phyloP scores from a whole-genome alignment of 345 rosid species.

The Orychophragmus violaceus region DNA sequence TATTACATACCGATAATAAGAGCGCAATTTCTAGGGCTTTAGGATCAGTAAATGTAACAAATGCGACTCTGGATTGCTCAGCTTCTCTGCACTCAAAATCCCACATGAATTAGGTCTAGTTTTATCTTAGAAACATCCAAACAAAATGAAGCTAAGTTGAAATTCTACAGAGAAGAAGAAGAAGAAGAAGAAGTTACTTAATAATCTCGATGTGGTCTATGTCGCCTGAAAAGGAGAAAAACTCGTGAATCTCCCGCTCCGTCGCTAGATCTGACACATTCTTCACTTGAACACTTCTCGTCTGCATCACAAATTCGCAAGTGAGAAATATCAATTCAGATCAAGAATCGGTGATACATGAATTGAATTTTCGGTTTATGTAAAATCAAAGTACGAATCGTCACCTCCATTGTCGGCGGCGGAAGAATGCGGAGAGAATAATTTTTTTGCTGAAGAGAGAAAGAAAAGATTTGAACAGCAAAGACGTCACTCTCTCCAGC shows the following conservation, averaged over 20 bases:
- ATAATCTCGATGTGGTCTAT: slow-evolving; percentile 61
- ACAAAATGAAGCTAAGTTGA: background rate
- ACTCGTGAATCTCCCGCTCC: slow-evolving; percentile 93
- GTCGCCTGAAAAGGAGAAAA: slow-evolving; percentile 93
- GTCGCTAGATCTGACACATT: slow-evolving; percentile 88
- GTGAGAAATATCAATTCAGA: background rate
- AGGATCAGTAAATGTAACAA: slow-evolving; percentile 78
- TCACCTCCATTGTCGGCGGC: background rate
- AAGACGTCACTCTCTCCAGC: background rate
- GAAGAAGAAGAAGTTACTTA: slow-evolving; percentile 33
- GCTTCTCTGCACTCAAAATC: slow-evolving; percentile 52
- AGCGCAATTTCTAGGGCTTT: slow-evolving; percentile 65
- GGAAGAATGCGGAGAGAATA: background rate
- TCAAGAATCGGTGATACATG: background rate
- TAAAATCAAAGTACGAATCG: background rate
- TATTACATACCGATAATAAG: background rate
- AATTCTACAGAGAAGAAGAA: background rate
- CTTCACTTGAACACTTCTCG: slow-evolving; percentile 80
- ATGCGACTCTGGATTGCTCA: slow-evolving; percentile 50
- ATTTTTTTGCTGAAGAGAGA: background rate
- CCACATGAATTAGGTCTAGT: no score
- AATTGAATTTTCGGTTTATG: background rate
- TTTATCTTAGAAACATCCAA: background rate
- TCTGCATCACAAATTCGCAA: slow-evolving; percentile 20
- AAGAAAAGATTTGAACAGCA: background rate